Percentiles rank a stretch among this genome's conserved stretches.
Evolutionary conservation across 768 basidiomycete species (phyloP).

Genomic region (Leucocoprinus leucothites): DNA sequence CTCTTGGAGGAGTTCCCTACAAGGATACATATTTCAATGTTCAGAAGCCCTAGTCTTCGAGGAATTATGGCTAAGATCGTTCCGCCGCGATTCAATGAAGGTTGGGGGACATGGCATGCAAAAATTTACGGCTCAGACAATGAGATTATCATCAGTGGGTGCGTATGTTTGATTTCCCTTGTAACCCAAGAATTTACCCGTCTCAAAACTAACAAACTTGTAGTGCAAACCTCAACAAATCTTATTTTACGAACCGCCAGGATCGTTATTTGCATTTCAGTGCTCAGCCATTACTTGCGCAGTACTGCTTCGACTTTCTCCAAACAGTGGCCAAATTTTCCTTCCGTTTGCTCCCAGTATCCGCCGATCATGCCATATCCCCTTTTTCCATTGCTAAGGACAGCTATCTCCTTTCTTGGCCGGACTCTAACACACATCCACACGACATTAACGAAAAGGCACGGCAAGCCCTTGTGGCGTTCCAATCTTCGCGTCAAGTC

Average conservation of each 20-base stretch:
- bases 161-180: constrained; percentile 18
- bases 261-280: constrained; percentile 87
- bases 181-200: neutral
- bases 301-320: constrained; percentile 84
- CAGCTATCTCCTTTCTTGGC: constrained; percentile 63
- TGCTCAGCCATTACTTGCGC: constrained; percentile 57
- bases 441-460: constrained; percentile 66
- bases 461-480: constrained; percentile 46
- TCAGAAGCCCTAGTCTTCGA: constrained; percentile 81
- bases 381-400: constrained; percentile 32
- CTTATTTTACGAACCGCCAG: constrained; percentile 94
- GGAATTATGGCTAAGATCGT: constrained; percentile 73
- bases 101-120: constrained; percentile 98
- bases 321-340: constrained; percentile 68
- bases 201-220: neutral
- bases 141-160: constrained; percentile 93
- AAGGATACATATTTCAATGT: constrained; percentile 76
- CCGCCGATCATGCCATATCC: constrained; percentile 8
- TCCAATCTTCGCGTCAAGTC: constrained; percentile 45
- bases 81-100: constrained; percentile 94
- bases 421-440: constrained; percentile 60
- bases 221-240: constrained; percentile 90
- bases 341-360: constrained; percentile 44
- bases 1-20: constrained; percentile 69
- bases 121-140: constrained; percentile 95